Conservation (phyloP, 257 asterid species). For the Paulownia fortunei region DNA sequence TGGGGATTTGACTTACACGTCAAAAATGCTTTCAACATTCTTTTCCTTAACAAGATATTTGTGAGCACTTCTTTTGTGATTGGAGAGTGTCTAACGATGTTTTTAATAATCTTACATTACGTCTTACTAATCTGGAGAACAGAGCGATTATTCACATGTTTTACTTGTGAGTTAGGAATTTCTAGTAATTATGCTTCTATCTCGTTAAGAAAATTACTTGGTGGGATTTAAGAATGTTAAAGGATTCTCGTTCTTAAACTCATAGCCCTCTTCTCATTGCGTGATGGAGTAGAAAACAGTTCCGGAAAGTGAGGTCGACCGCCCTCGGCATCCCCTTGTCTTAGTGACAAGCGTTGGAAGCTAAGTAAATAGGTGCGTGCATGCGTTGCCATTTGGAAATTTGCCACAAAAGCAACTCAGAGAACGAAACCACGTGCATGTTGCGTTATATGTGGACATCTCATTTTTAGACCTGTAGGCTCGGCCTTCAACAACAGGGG, state of each 20-base stretch:
- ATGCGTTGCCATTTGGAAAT: slow-evolving; percentile 40
- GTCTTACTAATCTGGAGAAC: neutral
- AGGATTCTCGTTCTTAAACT: no score
- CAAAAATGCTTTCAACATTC: neutral
- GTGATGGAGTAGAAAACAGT: slow-evolving; percentile 17
- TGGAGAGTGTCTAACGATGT: neutral
- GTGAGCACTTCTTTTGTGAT: neutral
- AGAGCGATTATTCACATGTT: neutral
- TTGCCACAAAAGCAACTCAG: slow-evolving; percentile 1
- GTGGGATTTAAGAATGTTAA: neutral
- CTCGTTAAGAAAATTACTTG: neutral
- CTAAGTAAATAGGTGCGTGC: neutral
- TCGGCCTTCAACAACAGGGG: neutral
- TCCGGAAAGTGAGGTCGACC: neutral
- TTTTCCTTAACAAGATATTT: neutral
- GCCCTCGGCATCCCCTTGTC: neutral
- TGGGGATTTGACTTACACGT: neutral
- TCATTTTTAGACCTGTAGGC: neutral
- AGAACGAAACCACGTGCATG: slow-evolving; percentile 18
- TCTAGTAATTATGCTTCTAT: neutral
- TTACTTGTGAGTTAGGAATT: no score
- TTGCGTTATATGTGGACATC: slow-evolving; percentile 13
- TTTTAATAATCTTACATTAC: neutral
- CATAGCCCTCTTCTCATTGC: neutral
- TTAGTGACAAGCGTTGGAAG: slow-evolving; percentile 21